Evolutionary conservation across 2,329 filamentous ascomycete genomes (phyloP), one percentile per base, ranked within the genome.

Genomic region (Plenodomus biglobosus): DNA sequence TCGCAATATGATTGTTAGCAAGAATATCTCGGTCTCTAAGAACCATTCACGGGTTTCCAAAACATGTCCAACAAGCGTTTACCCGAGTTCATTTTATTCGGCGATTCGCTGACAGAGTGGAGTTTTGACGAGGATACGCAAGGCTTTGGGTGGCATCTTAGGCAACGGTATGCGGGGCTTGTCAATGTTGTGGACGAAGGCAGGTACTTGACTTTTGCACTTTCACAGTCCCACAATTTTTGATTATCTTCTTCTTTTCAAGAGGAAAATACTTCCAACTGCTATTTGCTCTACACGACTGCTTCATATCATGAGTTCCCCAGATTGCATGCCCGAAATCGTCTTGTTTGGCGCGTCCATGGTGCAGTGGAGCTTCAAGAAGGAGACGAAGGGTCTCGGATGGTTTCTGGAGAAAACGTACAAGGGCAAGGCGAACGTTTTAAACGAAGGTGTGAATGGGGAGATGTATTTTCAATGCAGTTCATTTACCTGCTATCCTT

Each of bases 71-170:
- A 7, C 13, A 32, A 15, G 8, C 27, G 11, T 1, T 38, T 59
- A 18, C 59, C 62, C 1, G 52, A 66, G 19, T 61, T 72, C 35
- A 50, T 71, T 2, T 59, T 72, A 3, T 70, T 72, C 37, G 69
- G 69, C 3, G 67, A 64, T 36, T 71, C 68, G 1, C 58, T 72
- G 5, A 71, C 65, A 0, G 50, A 67, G 52, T 71, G 64, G 64
- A 53, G 54, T 18, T 72, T 71, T 45, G 47, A 61, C 16, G 57
- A 61, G 38, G 8, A 51, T 2, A 64, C 53, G 1, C 40, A 56
- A 19, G 68, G 68, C 5, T 70, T 66, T 38, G 69, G 69, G 7
- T 63, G 58, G 54, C 50, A 57, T 10, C 55, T 71, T 10, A 44
- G 60, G 41, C 41, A 61, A 16, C 48, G 48, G 42, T 71, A 71